A percentile compares a stretch with the other conserved stretches of the same genome.
Conservation (phyloP, 768 basidiomycete species). For the Lentinula raphanica region DNA sequence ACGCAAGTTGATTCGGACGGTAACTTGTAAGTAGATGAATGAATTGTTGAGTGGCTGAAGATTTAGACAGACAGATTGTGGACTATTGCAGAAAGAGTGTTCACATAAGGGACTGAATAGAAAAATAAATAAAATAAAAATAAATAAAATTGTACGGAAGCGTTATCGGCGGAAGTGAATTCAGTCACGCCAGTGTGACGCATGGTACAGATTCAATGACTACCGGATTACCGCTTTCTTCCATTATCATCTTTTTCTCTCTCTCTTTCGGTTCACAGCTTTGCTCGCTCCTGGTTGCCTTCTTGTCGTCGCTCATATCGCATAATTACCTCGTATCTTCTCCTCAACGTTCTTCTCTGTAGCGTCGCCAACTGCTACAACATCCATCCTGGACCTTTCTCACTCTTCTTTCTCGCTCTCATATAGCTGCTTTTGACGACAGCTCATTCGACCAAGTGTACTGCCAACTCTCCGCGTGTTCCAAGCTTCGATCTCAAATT, state of each 20-base stretch:
- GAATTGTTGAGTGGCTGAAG: neutral
- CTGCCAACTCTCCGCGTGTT: slow-evolving; percentile 7
- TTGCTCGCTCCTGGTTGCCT: neutral
- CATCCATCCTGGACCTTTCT: neutral
- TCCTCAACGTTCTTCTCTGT: neutral
- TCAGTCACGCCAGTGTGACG: neutral
- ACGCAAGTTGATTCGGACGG: no score
- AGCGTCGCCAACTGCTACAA: neutral
- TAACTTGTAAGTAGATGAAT: no score
- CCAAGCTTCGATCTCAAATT: slow-evolving; percentile 7
- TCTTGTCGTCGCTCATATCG: neutral
- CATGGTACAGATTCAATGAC: neutral
- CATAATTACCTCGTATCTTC: neutral
- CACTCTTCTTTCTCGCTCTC: neutral
- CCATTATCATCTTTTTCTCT: neutral
- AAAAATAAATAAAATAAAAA: neutral
- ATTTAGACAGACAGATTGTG: neutral
- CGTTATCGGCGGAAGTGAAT: neutral
- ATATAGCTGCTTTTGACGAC: neutral
- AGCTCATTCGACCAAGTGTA: neutral
- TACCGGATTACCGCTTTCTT: neutral
- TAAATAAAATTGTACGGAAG: neutral
- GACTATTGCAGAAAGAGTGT: neutral
- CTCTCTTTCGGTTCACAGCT: neutral
- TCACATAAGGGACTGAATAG: neutral